phyloP scores from a whole-genome alignment of 2,329 filamentous ascomycete species.

The Coniosporium tulheliwenetii region DNA sequence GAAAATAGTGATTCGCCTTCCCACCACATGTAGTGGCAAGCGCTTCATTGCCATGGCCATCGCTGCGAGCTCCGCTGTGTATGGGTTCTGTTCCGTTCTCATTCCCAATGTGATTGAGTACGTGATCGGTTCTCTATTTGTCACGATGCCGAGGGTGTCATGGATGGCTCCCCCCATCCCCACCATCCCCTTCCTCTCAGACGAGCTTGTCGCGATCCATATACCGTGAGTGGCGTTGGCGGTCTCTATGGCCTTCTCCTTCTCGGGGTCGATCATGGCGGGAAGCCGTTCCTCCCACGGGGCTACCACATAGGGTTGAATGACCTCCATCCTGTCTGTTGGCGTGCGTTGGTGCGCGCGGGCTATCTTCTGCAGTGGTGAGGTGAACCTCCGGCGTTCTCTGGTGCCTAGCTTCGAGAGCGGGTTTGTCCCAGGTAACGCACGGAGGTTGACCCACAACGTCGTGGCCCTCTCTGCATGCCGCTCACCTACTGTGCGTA shows the following conservation, averaged over 20 bases:
- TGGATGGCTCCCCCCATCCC: neutral
- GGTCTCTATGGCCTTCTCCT: neutral
- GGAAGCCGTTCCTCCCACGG: neutral
- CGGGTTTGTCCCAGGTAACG: neutral
- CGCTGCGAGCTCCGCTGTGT: too few species aligned
- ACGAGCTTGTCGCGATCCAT: neutral
- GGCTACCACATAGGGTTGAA: neutral
- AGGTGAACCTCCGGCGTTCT: neutral
- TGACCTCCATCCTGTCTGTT: neutral
- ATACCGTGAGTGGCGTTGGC: neutral
- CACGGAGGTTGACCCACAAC: constrained; percentile 1
- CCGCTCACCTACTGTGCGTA: neutral
- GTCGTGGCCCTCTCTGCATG: neutral
- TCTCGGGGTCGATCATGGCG: neutral
- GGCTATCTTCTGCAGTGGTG: constrained; percentile 1
- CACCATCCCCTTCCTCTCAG: neutral
- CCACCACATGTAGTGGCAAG: too few species aligned
- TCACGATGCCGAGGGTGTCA: too few species aligned
- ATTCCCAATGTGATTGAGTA: too few species aligned
- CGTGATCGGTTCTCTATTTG: too few species aligned
- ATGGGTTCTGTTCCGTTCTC: too few species aligned
- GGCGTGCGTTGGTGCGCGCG: neutral
- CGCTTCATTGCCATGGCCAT: too few species aligned
- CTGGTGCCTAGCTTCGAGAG: neutral
- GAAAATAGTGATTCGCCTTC: too few species aligned